phyloP scores from a whole-genome alignment of 2,329 filamentous ascomycete genomes.

The Aspergillus quadricinctus region DNA sequence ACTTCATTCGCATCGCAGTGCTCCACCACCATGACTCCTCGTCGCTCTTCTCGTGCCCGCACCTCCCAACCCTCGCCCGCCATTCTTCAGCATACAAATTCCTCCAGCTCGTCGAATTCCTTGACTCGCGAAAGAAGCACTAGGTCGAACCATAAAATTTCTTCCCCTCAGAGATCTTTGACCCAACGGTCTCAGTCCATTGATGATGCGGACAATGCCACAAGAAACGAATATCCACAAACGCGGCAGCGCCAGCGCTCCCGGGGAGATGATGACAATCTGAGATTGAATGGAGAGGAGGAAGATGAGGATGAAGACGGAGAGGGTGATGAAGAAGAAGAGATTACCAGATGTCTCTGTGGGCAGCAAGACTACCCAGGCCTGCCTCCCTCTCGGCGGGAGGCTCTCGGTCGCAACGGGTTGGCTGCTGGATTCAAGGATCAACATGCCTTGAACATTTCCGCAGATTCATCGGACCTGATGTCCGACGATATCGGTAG shows the following conservation, averaged over 20 bases:
- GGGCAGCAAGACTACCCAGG: slow-evolving; percentile 93
- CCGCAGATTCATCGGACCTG: slow-evolving; percentile 54
- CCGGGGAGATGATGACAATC: slow-evolving; percentile 58
- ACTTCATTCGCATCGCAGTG: slow-evolving; percentile 6
- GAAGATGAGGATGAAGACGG: slow-evolving; percentile 60
- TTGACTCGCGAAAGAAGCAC: slow-evolving; percentile 74
- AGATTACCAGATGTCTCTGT: slow-evolving; percentile 93
- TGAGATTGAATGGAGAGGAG: slow-evolving; percentile 31
- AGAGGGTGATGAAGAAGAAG: slow-evolving; percentile 74
- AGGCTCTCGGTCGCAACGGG: slow-evolving; percentile 51
- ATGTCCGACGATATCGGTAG: slow-evolving; percentile 83
- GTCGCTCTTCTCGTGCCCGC: slow-evolving; percentile 88
- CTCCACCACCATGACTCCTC: slow-evolving; percentile 59
- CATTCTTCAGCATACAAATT: slow-evolving; percentile 71
- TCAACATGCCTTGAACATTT: slow-evolving; percentile 55
- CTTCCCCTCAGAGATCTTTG: slow-evolving; percentile 70
- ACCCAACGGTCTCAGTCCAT: slow-evolving; percentile 51
- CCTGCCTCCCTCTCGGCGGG: slow-evolving; percentile 58
- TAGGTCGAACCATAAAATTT: slow-evolving; percentile 66
- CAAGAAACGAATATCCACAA: slow-evolving; percentile 59
- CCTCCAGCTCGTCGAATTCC: slow-evolving; percentile 66
- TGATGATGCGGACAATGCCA: slow-evolving; percentile 51
- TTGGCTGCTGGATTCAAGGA: slow-evolving; percentile 51
- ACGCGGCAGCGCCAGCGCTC: slow-evolving; percentile 76
- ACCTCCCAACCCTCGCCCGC: slow-evolving; percentile 64